Conservation (phyloP, 768 basidiomycete species). For the Gelatoporia subvermispora region DNA sequence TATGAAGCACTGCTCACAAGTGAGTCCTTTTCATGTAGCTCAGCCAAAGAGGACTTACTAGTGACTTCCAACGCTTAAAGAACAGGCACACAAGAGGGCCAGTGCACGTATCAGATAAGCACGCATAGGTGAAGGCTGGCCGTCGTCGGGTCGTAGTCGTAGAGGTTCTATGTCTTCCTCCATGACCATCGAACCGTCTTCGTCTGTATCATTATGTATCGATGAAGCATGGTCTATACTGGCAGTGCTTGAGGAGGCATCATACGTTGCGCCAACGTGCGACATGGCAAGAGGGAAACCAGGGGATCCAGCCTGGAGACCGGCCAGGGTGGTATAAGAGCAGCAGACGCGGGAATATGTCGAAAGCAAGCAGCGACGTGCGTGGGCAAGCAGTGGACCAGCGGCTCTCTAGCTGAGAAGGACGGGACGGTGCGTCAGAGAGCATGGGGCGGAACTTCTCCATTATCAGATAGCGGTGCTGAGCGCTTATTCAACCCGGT, state of each 20-base stretch:
- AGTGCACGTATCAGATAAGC: conserved; percentile 50
- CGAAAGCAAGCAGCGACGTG: background rate
- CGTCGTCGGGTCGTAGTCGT: conserved; percentile 3
- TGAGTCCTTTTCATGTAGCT: background rate
- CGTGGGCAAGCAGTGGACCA: background rate
- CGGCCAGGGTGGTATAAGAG: too few species aligned
- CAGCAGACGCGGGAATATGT: background rate
- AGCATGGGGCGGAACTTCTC: too few species aligned
- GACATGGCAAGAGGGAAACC: conserved; percentile 1
- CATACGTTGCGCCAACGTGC: background rate
- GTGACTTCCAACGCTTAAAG: conserved; percentile 71
- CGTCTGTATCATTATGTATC: conserved; percentile 3
- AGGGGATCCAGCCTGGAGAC: background rate
- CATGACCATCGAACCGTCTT: conserved; percentile 6
- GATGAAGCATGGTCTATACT: background rate
- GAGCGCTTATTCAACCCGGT: too few species aligned
- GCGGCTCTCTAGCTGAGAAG: too few species aligned
- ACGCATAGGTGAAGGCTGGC: conserved; percentile 11
- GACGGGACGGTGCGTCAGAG: too few species aligned
- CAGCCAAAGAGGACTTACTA: conserved; percentile 42
- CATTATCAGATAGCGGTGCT: too few species aligned
- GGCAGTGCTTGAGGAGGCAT: background rate
- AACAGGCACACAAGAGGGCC: conserved; percentile 68
- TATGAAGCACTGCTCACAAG: conserved; percentile 51
- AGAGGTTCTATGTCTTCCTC: conserved; percentile 12